A percentile compares a stretch with the other conserved stretches of the same genome.
These are phyloP conservation scores for Coccomyxa sp. DNA, from an alignment of 139 green algal species.

Conservation along the genomic window DNA sequence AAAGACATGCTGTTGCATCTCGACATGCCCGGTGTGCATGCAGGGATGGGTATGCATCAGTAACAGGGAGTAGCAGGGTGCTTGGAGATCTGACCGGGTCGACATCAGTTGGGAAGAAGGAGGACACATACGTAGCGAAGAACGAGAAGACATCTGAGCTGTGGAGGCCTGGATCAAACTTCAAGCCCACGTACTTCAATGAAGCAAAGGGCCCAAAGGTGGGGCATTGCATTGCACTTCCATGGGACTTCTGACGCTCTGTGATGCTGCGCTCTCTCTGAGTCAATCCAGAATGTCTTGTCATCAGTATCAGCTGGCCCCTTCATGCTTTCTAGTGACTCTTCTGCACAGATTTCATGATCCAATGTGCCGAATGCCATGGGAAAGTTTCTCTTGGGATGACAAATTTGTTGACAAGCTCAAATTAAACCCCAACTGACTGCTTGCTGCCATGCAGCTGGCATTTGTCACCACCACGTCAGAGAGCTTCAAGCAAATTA, in stretches of 20 bases:
- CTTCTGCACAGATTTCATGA: too few relatives aligned
- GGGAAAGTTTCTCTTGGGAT: not conserved
- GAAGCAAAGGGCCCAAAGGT: conserved; percentile 3
- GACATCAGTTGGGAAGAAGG: not conserved
- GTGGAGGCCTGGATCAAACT: not conserved
- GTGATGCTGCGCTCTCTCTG: too few relatives aligned
- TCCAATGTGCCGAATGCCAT: too few relatives aligned
- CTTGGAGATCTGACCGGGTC: not conserved
- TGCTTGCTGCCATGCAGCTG: conserved; percentile 30
- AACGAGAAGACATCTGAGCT: not conserved
- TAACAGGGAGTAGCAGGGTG: not conserved
- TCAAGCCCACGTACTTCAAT: not conserved
- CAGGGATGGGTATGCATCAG: not conserved
- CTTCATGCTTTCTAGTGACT: too few relatives aligned
- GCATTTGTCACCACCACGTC: conserved; percentile 58
- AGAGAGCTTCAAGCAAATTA: conserved; percentile 41
- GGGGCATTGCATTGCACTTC: not conserved
- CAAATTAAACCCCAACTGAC: too few relatives aligned
- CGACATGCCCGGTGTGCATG: not conserved
- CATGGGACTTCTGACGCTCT: too few relatives aligned
- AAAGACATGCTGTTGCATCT: too few relatives aligned
- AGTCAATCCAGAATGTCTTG: too few relatives aligned
- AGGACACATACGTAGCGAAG: not conserved
- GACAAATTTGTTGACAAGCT: conserved; percentile 8
- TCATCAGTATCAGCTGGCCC: too few relatives aligned